Evolutionary conservation across 2,329 filamentous ascomycete genomes (phyloP), one percentile per base, ranked within the genome.

Genomic region (Didymella sp.): DNA sequence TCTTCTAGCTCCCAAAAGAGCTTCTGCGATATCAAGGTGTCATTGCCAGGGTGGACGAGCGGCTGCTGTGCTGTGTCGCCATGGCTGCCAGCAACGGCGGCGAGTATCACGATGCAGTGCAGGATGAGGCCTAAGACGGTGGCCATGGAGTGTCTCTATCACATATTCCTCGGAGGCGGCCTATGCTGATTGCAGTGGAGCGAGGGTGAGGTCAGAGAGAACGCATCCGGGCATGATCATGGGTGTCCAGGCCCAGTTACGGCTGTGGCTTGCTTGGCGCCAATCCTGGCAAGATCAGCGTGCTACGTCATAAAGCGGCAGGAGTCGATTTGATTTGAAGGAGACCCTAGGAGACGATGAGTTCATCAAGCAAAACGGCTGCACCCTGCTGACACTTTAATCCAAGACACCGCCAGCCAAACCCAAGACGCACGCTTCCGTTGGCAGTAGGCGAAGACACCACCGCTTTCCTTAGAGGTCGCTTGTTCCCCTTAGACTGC

Each of bases 1-100:
- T 96, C 90, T 76, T 97, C 92, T 13, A 99, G 86, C 17, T 91
- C 88, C 56, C 85, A 80, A 77, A 96, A 98, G 59, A 97, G 83
- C 22, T 80, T 70, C 25, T 77, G 70, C 4, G 89, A 87, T 53
- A 95, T 73, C 28, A 73, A 67, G 61, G 69, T 75, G 60, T 68
- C 69, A 60, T 70, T 71, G 63, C 58, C 49, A 51, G 59, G 52
- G 45, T 54, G 71, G 65, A 58, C 62, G 64, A 60, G 66, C 24
- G 75, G 74, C 17, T 64, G 56, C 59, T 77, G 67, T 13, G 56
- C 47, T 12, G 44, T 57, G 43, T 58, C 48, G 46, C 55, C 64
- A 47, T 50, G 44, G 38, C 54, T 50, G 35, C 40, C 31, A 33
- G 58, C 47, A 28, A 45, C 55, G 33, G 57, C 25, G 49, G 53